phyloP scores from a whole-genome alignment of 1,284 basidiomycete genomes.

The Fistulinella cinereoalba region DNA sequence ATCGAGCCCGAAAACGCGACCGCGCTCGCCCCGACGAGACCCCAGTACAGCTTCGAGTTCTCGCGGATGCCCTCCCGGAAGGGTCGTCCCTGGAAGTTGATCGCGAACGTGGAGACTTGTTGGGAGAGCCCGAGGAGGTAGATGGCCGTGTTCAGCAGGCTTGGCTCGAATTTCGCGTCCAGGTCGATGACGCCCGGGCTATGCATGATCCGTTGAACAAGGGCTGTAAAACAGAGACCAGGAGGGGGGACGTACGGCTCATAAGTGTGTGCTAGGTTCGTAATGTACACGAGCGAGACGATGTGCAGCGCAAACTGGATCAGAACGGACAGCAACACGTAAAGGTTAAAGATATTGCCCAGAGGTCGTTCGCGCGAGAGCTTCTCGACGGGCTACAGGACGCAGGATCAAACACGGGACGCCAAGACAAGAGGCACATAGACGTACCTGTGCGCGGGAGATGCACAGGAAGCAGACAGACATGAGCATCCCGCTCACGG shows the following conservation, averaged over 20 bases:
- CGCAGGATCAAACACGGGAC: constrained; percentile 2
- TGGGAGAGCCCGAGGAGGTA: constrained; percentile 92
- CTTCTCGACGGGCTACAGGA: constrained; percentile 79
- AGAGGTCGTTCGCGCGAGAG: constrained; percentile 87
- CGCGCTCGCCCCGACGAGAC: constrained; percentile 79
- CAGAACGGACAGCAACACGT: constrained; percentile 87
- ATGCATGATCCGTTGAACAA: neutral
- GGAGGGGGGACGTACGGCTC: constrained; percentile 69
- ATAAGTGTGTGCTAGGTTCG: constrained; percentile 69
- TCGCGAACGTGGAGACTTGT: constrained; percentile 94
- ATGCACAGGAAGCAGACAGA: constrained; percentile 96
- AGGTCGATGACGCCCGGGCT: constrained; percentile 83
- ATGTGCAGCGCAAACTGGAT: constrained; percentile 93
- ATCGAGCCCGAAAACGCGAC: constrained; percentile 93
- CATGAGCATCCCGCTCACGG: constrained; percentile 93
- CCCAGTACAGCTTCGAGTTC: constrained; percentile 89
- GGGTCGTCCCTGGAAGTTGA: constrained; percentile 96
- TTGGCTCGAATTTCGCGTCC: constrained; percentile 93
- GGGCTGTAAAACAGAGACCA: neutral
- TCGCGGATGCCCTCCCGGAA: constrained; percentile 96
- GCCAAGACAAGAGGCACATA: neutral
- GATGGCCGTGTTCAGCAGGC: constrained; percentile 90
- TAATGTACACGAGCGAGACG: constrained; percentile 85
- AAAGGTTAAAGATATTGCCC: constrained; percentile 94
- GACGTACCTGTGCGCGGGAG: constrained; percentile 84